Evolutionary conservation across 345 rosid genomes (phyloP), one percentile per base, ranked within the genome.

Genomic region (Cardamine chenopodiifolia): DNA sequence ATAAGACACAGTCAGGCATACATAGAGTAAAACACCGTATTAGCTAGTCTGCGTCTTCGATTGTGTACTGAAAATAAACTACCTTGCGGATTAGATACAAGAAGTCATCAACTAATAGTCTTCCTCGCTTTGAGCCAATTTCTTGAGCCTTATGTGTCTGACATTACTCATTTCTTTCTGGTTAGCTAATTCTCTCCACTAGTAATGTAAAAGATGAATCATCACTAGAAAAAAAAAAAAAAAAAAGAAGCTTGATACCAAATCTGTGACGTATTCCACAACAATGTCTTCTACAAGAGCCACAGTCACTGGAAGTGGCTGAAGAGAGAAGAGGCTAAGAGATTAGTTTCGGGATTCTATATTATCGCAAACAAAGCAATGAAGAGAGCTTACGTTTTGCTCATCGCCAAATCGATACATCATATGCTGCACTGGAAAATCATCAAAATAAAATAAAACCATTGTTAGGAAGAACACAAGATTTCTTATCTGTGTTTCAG

Each of bases 371-470:
- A 49, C 17, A 47, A 31, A 9, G 5, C 10, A 60, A n/a, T 10
- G 25, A 61, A 62, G 50, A 40, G 8, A 68, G 11, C 95, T 85
- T 83, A 89, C 93, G 75, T 90, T 92, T 56, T 86, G 79, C 70
- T 94, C 97, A 70, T 94, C 97, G 12, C 99, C 96, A 29, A 90
- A 92, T 26, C 97, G 97, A 81, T 86, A 92, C 96, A 95, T 90
- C 97, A 90, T 95, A 75, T 90, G 99, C 82, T 86, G 97, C 88
- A 95, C 96, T 92, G 86, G 0, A 18, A n/a, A 40, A 74, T 25
- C 67, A 66, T 25, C 40, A 22, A 59, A 52, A 15, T 42, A 17
- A 42, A 42, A 20, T 5, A 17, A 12, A 26, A 10, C 2, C 44
- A 70, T 8, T 5, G 18, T n/a, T 25, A 66, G 1, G 8, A 47